These are phyloP conservation scores for Silene vulgaris DNA, from an alignment of 179 eudicot genomes.

Conservation along the genomic window DNA sequence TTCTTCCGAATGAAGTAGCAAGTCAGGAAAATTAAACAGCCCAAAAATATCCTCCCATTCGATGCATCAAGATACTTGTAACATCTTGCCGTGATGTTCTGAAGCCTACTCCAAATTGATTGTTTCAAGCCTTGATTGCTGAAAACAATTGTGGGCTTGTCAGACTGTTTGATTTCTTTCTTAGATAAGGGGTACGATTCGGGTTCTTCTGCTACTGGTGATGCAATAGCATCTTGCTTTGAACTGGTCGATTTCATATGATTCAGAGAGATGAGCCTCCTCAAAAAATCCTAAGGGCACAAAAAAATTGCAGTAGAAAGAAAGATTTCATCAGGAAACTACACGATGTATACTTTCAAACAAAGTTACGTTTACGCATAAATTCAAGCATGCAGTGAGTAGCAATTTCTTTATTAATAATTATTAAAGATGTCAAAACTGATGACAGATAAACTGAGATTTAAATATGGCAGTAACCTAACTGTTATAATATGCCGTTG, in stretches of 20 bases:
- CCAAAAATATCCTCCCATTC: slow-evolving; percentile 51
- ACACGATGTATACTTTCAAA: background rate
- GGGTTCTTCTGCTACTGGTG: slow-evolving; percentile 32
- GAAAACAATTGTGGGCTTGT: slow-evolving; percentile 26
- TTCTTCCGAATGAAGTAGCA: slow-evolving; percentile 54
- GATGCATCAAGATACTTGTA: slow-evolving; percentile 42
- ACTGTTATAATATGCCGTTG: background rate
- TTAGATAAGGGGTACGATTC: slow-evolving; percentile 27
- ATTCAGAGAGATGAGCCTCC: slow-evolving; percentile 56
- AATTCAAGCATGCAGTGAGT: background rate
- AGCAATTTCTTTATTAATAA: background rate
- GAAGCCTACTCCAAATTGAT: slow-evolving; percentile 44
- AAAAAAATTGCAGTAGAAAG: background rate
- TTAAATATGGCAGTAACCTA: background rate
- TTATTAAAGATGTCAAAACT: background rate
- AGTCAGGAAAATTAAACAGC: slow-evolving; percentile 48
- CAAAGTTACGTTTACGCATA: background rate
- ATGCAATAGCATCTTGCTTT: slow-evolving; percentile 27
- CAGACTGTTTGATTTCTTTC: slow-evolving; percentile 34
- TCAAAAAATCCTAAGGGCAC: slow-evolving; percentile 53
- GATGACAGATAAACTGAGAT: background rate
- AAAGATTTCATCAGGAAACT: background rate
- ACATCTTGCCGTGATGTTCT: slow-evolving; percentile 39
- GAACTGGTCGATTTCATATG: slow-evolving; percentile 40
- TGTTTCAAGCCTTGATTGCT: slow-evolving; percentile 30